Evolutionary conservation across 306 rosid genomes (phyloP).

Genomic region (Malus asiatica): DNA sequence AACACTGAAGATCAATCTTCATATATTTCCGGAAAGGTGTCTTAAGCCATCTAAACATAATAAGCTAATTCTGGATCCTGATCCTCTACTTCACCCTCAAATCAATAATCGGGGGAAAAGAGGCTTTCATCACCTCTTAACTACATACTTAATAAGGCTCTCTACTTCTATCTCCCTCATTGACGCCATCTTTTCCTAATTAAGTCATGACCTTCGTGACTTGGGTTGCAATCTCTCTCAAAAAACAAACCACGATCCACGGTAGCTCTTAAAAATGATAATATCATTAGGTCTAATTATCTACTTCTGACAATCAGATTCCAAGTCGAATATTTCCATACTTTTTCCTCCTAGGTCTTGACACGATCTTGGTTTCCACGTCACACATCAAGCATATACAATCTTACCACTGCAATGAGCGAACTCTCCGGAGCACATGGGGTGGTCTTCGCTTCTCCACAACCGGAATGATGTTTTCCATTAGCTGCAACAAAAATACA

Average conservation of each 20-base stretch:
- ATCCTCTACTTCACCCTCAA: conserved; percentile 21
- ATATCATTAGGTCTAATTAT: conserved; percentile 6
- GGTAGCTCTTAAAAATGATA: conserved; percentile 10
- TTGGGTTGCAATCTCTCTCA: conserved; percentile 22
- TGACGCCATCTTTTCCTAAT: conserved; percentile 15
- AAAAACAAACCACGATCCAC: not conserved
- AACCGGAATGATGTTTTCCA: conserved; percentile 70
- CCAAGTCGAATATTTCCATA: not conserved
- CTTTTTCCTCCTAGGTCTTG: conserved; percentile 3
- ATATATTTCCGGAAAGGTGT: not conserved
- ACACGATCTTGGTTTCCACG: not conserved
- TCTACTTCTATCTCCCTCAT: conserved; percentile 22
- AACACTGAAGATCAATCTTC: not conserved
- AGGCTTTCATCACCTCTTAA: conserved; percentile 25
- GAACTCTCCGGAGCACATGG: conserved; percentile 53
- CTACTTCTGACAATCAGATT: conserved; percentile 1
- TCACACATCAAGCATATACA: conserved; percentile 20
- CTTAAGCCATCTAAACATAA: conserved; percentile 6
- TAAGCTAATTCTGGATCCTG: conserved; percentile 16
- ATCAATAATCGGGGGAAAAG: conserved; percentile 21
- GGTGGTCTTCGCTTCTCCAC: conserved; percentile 66
- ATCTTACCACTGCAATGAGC: conserved; percentile 61
- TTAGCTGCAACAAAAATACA: conserved; percentile 50
- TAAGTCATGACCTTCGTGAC: conserved; percentile 20
- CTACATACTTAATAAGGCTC: conserved; percentile 27